Percentiles rank a stretch among this genome's conserved stretches.
phyloP scores from a whole-genome alignment of 352 stramenopile genomes.

The Phytopythium mirpurense region DNA sequence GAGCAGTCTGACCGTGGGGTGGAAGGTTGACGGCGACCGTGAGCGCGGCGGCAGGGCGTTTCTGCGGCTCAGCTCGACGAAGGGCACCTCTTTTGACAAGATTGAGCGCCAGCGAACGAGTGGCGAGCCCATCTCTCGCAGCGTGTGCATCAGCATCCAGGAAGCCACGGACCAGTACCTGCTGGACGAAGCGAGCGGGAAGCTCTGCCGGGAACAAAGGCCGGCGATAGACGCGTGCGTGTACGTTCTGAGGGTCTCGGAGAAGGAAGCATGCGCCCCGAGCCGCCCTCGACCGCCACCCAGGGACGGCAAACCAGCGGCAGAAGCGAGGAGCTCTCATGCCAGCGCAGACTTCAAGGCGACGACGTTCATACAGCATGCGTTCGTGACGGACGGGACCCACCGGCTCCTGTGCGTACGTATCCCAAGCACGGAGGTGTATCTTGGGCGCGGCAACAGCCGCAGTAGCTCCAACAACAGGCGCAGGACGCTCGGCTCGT shows the following conservation, averaged over 20 bases:
- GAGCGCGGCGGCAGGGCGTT: slow-evolving; percentile 29
- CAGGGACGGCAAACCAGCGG: neutral
- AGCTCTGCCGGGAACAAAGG: slow-evolving; percentile 11
- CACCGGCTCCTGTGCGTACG: slow-evolving; percentile 52
- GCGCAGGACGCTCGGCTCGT: slow-evolving; percentile 6
- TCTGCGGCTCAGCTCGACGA: slow-evolving; percentile 57
- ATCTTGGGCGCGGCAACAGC: slow-evolving; percentile 10
- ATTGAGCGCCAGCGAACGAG: neutral
- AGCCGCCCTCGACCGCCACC: neutral
- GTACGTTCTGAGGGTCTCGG: slow-evolving; percentile 32
- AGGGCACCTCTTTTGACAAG: slow-evolving; percentile 44
- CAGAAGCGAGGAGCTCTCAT: neutral
- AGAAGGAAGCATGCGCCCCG: slow-evolving; percentile 9
- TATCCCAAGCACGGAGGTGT: slow-evolving; percentile 25
- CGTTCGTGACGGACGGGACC: slow-evolving; percentile 55
- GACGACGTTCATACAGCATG: slow-evolving; percentile 33
- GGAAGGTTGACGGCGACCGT: slow-evolving; percentile 43
- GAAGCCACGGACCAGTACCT: slow-evolving; percentile 21
- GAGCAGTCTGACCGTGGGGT: slow-evolving; percentile 56
- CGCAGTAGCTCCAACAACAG: neutral
- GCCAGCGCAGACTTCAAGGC: slow-evolving; percentile 8
- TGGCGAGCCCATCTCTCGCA: neutral
- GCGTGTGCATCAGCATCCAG: slow-evolving; percentile 19
- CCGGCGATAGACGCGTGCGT: slow-evolving; percentile 46
- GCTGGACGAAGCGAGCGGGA: slow-evolving; percentile 3